phyloP scores from a whole-genome alignment of 352 stramenopile genomes.

The Pythium aphanidermatum region DNA sequence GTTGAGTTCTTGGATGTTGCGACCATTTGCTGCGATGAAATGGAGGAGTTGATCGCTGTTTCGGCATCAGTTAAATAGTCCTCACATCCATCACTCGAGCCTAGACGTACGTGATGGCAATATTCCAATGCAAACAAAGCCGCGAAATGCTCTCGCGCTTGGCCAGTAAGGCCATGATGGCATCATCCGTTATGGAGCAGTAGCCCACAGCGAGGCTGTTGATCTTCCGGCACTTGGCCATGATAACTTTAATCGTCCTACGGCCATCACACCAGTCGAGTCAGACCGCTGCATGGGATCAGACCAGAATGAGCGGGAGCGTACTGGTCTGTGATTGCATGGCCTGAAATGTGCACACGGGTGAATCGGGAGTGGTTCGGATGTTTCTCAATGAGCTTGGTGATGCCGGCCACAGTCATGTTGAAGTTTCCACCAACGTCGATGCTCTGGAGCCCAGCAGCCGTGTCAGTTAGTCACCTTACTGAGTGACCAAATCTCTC shows the following conservation, averaged over 20 bases:
- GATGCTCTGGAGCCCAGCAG: slow-evolving; percentile 74
- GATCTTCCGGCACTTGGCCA: slow-evolving; percentile 86
- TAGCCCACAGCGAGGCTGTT: slow-evolving; percentile 84
- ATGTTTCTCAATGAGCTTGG: slow-evolving; percentile 86
- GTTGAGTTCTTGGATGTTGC: slow-evolving; percentile 84
- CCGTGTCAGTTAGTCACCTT: no score
- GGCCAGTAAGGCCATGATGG: slow-evolving; percentile 77
- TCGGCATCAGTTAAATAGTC: no score
- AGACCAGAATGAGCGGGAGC: slow-evolving; percentile 1
- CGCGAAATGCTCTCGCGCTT: slow-evolving; percentile 76
- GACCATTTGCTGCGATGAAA: slow-evolving; percentile 59
- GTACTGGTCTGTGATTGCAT: slow-evolving; percentile 79
- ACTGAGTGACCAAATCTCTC: no score
- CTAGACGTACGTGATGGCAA: slow-evolving; percentile 77
- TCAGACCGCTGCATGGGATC: no score
- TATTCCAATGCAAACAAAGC: slow-evolving; percentile 83
- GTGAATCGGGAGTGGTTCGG: slow-evolving; percentile 88
- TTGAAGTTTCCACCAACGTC: slow-evolving; percentile 87
- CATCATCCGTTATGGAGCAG: slow-evolving; percentile 80
- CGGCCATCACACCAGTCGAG: neutral
- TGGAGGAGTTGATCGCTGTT: slow-evolving; percentile 79
- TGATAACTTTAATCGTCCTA: slow-evolving; percentile 83
- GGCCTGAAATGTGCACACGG: slow-evolving; percentile 79
- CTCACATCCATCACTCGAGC: no score
- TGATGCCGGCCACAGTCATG: slow-evolving; percentile 84